Evolutionary conservation across 345 rosid species (phyloP).

Genomic region (Eucalyptus decipiens): DNA sequence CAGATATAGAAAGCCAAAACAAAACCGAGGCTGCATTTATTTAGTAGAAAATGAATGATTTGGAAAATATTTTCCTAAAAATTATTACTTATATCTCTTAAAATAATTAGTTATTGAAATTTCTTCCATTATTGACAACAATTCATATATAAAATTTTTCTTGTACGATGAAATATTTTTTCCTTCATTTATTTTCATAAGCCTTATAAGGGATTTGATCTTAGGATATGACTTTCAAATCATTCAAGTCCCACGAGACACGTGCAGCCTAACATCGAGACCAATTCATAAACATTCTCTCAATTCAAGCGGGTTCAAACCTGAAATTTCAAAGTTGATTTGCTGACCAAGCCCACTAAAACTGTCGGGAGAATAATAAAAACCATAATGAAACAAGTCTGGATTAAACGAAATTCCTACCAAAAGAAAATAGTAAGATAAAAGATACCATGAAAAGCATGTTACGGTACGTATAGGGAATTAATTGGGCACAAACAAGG

Average conservation of each 20-base stretch:
- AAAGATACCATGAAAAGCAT: neutral
- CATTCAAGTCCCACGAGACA: neutral
- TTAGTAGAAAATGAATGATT: neutral
- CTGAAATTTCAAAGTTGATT: neutral
- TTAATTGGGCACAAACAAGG: neutral
- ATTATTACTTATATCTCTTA: no score
- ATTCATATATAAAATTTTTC: no score
- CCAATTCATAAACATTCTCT: neutral
- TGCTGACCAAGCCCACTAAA: neutral
- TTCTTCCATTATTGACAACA: neutral
- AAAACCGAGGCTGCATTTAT: neutral
- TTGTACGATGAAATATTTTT: fast-evolving
- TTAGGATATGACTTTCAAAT: neutral
- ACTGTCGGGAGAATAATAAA: neutral
- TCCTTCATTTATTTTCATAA: neutral
- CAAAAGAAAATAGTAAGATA: neutral
- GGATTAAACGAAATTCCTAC: neutral
- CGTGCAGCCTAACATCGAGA: neutral
- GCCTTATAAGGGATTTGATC: neutral
- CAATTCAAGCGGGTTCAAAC: neutral
- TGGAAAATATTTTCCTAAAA: neutral
- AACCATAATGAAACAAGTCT: neutral
- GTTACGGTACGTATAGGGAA: neutral
- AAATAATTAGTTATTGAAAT: no score
- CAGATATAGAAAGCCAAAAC: neutral